These are phyloP conservation scores for Mallotus nudiflorus DNA, from an alignment of 345 rosid species.

Conservation along the genomic window DNA sequence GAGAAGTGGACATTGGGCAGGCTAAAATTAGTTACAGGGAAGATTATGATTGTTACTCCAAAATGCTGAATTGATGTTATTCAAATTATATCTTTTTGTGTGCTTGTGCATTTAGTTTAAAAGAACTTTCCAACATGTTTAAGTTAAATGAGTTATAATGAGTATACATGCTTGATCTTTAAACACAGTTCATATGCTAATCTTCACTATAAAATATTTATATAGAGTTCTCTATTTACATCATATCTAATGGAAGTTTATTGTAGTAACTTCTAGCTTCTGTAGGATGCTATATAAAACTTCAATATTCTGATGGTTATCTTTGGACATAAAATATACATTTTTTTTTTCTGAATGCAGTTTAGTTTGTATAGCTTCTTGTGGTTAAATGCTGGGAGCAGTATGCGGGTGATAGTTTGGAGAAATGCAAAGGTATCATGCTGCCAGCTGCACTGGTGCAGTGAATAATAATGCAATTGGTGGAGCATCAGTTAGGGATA, in stretches of 20 bases:
- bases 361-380: conserved; percentile 35
- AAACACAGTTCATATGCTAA: background rate
- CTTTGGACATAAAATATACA: background rate
- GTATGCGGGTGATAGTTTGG: conserved; percentile 83
- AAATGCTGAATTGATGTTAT: background rate
- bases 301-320: background rate
- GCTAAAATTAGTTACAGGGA: background rate
- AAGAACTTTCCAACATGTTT: background rate
- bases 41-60: background rate
- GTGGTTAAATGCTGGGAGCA: conserved; percentile 64
- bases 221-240: background rate
- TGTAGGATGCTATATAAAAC: background rate
- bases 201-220: background rate
- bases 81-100: background rate
- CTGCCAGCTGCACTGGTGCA: conserved; percentile 91
- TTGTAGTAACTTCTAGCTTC: background rate
- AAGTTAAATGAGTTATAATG: background rate
- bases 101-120: background rate
- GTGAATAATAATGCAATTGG: conserved; percentile 80
- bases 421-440: conserved; percentile 99
- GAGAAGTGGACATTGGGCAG: background rate
- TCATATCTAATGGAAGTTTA: background rate
- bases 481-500: conserved; percentile 77
- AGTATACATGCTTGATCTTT: background rate
- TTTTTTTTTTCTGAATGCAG: conserved; percentile 27